Evolutionary conservation across 2,329 filamentous ascomycete species (phyloP).

Genomic region (Cadophora gregata): DNA sequence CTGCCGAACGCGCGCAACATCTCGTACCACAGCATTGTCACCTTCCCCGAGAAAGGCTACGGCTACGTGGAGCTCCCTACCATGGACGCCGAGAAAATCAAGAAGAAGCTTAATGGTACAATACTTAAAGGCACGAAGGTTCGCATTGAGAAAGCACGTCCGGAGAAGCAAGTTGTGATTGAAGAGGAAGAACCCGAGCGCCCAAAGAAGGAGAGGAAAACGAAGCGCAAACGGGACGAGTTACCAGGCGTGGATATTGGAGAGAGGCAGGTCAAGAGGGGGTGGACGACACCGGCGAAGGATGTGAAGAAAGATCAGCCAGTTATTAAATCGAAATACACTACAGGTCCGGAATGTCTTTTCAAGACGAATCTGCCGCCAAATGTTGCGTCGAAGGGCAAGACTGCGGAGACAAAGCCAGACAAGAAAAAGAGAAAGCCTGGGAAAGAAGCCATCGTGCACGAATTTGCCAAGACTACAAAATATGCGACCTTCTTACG

Average conservation of each 20-base stretch:
- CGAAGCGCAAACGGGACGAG: constrained; percentile 54
- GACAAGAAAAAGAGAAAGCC: constrained; percentile 63
- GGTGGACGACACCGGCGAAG: constrained; percentile 57
- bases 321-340: constrained; percentile 76
- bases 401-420: constrained; percentile 49
- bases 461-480: constrained; percentile 87
- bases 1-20: constrained; percentile 74
- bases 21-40: constrained; percentile 85
- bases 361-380: constrained; percentile 83
- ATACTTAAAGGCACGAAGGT: constrained; percentile 86
- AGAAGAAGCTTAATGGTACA: constrained; percentile 87
- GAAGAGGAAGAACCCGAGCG: constrained; percentile 49
- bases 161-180: constrained; percentile 54
- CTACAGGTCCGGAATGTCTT: constrained; percentile 78
- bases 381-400: constrained; percentile 48
- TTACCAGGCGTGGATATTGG: constrained; percentile 75
- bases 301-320: constrained; percentile 61
- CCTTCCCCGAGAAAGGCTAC: constrained; percentile 89
- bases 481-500: constrained; percentile 86
- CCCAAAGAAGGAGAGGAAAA: constrained; percentile 51
- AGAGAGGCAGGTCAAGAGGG: constrained; percentile 49
- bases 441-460: constrained; percentile 70
- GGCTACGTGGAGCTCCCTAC: constrained; percentile 85
- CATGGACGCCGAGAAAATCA: constrained; percentile 86
- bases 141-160: constrained; percentile 79